Percentiles rank a stretch among this genome's conserved stretches.
phyloP scores from a whole-genome alignment of 371 early-diverging fungal species.

The Chytridium lagenaria region DNA sequence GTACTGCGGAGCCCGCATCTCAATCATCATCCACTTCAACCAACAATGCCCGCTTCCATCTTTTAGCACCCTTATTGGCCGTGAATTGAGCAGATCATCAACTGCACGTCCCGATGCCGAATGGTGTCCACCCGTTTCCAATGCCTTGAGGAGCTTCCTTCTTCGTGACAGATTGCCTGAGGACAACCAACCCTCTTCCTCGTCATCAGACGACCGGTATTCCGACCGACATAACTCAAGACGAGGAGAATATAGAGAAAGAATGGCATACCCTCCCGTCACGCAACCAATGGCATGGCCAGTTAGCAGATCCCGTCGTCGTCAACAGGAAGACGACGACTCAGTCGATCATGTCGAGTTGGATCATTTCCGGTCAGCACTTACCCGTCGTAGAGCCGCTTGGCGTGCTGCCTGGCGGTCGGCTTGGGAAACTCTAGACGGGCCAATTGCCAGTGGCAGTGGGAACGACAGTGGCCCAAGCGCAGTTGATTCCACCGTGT shows the following conservation, averaged over 20 bases:
- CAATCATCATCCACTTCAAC: too few species aligned
- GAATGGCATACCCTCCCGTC: too few species aligned
- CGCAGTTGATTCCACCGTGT: too few species aligned
- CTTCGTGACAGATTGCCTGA: not conserved
- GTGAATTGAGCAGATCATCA: too few species aligned
- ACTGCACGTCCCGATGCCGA: too few species aligned
- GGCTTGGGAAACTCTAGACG: not conserved
- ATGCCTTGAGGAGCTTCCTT: not conserved
- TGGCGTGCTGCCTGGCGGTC: not conserved
- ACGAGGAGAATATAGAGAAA: too few species aligned
- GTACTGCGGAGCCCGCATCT: not conserved
- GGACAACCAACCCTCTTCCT: not conserved
- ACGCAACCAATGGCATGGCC: not conserved
- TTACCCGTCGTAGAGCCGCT: not conserved
- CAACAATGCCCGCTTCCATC: too few species aligned
- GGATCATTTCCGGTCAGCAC: not conserved
- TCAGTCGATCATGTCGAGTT: not conserved
- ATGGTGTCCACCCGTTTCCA: not conserved
- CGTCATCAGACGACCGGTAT: too few species aligned
- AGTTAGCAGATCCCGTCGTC: not conserved
- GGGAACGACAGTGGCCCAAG: too few species aligned
- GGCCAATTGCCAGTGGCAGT: not conserved
- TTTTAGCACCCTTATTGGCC: too few species aligned
- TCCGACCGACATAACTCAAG: too few species aligned
- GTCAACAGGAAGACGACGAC: not conserved